Conservation (phyloP, 345 rosid genomes). For the Pelargonium nanum region DNA sequence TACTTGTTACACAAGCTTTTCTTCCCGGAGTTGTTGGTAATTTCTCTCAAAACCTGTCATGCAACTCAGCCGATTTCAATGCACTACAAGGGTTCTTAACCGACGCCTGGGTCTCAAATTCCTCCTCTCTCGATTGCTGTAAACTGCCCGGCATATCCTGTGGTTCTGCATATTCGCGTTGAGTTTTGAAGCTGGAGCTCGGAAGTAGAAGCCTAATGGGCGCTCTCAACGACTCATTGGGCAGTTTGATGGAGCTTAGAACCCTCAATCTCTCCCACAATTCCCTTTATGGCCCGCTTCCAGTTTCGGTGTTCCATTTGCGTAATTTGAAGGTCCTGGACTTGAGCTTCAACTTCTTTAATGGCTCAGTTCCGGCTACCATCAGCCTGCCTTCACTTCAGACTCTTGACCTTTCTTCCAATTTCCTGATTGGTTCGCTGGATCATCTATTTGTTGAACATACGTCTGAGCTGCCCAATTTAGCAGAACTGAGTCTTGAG, state of each 20-base stretch:
- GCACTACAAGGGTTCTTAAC: too few relatives aligned
- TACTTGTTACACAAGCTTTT: too few relatives aligned
- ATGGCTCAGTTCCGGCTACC: constrained; percentile 31
- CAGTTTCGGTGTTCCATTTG: constrained; percentile 39
- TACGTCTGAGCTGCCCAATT: constrained; percentile 39
- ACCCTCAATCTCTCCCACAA: constrained; percentile 53
- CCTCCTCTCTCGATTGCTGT: too few relatives aligned
- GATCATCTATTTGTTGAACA: constrained; percentile 35
- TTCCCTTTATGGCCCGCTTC: constrained; percentile 34
- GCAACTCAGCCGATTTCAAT: too few relatives aligned
- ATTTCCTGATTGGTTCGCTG: constrained; percentile 31
- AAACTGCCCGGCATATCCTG: too few relatives aligned
- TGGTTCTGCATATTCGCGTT: constrained; percentile 15
- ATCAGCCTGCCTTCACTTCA: constrained; percentile 35
- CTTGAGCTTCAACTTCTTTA: constrained; percentile 45
- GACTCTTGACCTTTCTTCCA: constrained; percentile 39
- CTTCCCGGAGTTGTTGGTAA: too few relatives aligned
- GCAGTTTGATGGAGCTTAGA: constrained; percentile 33
- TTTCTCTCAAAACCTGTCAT: too few relatives aligned
- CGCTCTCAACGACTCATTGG: constrained; percentile 33
- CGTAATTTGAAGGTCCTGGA: constrained; percentile 37
- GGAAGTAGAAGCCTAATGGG: constrained; percentile 31
- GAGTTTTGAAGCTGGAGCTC: constrained; percentile 42
- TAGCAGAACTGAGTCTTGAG: constrained; percentile 37
- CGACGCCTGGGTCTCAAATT: too few relatives aligned